Conservation (phyloP, 2,329 filamentous ascomycete genomes). For the Clonostachys byssicola region DNA sequence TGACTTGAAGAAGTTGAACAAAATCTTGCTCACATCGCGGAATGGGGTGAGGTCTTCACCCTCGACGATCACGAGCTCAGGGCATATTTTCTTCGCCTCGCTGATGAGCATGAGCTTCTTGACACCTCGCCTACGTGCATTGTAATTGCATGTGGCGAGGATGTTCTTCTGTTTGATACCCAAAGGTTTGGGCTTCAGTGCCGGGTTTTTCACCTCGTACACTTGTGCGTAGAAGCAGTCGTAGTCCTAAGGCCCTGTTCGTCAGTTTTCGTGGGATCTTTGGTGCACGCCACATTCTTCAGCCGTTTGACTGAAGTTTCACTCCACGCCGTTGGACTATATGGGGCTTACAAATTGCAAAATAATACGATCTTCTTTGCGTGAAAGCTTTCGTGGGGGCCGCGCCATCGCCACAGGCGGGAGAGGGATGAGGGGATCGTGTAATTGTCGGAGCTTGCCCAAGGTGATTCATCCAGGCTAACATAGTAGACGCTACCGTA, state of each 20-base stretch:
- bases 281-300: too few species aligned
- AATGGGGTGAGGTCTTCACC: constrained; percentile 86
- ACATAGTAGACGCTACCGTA: background rate
- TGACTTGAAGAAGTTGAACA: constrained; percentile 68
- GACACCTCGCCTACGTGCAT: constrained; percentile 69
- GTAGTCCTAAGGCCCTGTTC: constrained; percentile 51
- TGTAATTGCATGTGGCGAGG: constrained; percentile 90
- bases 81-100: constrained; percentile 76
- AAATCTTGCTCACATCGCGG: constrained; percentile 76
- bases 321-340: too few species aligned
- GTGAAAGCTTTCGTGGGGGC: constrained; percentile 23
- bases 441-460: too few species aligned
- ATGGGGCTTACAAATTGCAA: constrained; percentile 68
- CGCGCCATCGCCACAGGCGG: constrained; percentile 16
- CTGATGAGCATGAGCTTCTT: constrained; percentile 81
- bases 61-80: constrained; percentile 79
- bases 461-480: background rate
- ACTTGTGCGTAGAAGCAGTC: constrained; percentile 96
- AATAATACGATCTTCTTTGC: constrained; percentile 65
- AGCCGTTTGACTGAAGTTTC: too few species aligned
- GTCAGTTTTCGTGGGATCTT: too few species aligned
- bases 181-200: constrained; percentile 67
- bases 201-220: constrained; percentile 75
- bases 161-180: constrained; percentile 94
- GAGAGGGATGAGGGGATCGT: too few species aligned